phyloP scores from a whole-genome alignment of 768 basidiomycete genomes.

The Suillus fuscotomentosus region DNA sequence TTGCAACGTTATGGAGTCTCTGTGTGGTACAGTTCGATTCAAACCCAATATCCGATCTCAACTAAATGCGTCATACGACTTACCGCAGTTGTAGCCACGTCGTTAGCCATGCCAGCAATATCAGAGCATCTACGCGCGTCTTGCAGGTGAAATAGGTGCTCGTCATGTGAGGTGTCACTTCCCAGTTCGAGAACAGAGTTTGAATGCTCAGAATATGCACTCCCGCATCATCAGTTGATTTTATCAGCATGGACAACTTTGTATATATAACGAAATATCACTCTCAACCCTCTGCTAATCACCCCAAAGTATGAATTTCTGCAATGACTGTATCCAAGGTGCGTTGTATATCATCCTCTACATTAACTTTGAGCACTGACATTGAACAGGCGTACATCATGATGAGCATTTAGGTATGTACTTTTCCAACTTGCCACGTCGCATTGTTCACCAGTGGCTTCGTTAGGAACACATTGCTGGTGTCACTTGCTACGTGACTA shows the following conservation, averaged over 20 bases:
- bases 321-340: conserved; percentile 58
- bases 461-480: conserved; percentile 49
- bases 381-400: conserved; percentile 45
- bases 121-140: not conserved
- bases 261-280: not conserved
- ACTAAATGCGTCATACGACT: not conserved
- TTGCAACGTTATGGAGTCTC: not conserved
- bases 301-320: conserved; percentile 44
- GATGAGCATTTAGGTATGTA: conserved; percentile 42
- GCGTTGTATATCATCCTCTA: conserved; percentile 8
- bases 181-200: not conserved
- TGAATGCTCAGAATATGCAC: not conserved
- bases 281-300: not conserved
- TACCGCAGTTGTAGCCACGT: not conserved
- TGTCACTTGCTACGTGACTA: conserved; percentile 46
- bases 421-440: not conserved
- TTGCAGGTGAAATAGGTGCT: not conserved
- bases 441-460: not conserved
- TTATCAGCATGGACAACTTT: not conserved
- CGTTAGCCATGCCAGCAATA: not conserved
- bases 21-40: not conserved
- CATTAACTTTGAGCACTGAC: not conserved
- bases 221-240: not conserved
- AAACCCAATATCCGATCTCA: not conserved
- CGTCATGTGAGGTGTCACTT: not conserved